Conservation (phyloP, 768 basidiomycete species). For the Leccinum broughii region DNA sequence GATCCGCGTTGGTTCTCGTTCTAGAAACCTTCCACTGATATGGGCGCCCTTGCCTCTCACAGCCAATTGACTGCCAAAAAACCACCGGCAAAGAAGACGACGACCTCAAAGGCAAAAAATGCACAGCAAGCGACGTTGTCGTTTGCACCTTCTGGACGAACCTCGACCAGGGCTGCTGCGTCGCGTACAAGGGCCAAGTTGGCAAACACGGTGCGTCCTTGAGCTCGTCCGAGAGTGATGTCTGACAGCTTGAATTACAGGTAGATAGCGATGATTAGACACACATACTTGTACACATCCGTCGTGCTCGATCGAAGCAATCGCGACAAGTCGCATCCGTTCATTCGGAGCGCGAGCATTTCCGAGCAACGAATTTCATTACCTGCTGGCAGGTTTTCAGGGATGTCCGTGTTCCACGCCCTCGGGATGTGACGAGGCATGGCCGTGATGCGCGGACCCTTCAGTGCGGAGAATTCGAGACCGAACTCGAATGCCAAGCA, state of each 20-base stretch:
- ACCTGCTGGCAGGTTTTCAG: background rate
- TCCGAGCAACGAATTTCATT: background rate
- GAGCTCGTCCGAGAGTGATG: background rate
- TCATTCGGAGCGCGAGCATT: background rate
- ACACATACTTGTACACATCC: background rate
- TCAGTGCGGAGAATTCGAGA: background rate
- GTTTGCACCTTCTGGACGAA: constrained; percentile 61
- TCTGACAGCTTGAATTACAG: constrained; percentile 6
- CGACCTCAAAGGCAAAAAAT: constrained; percentile 35
- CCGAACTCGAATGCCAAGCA: background rate
- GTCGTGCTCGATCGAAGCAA: background rate
- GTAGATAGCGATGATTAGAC: constrained; percentile 33
- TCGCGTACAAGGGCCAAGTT: constrained; percentile 65
- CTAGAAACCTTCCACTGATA: constrained; percentile 30
- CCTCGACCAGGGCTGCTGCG: constrained; percentile 66
- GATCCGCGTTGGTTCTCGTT: constrained; percentile 20
- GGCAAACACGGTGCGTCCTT: constrained; percentile 40
- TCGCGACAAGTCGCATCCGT: background rate
- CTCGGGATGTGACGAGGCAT: background rate
- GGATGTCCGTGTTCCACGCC: background rate
- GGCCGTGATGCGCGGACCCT: background rate
- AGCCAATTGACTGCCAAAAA: constrained; percentile 50
- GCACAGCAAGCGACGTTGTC: constrained; percentile 49
- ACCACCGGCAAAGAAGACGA: constrained; percentile 49
- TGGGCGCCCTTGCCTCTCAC: background rate